Evolutionary conservation across 139 green algal species (phyloP).

Genomic region (Chlamydomonas asymmetrica): DNA sequence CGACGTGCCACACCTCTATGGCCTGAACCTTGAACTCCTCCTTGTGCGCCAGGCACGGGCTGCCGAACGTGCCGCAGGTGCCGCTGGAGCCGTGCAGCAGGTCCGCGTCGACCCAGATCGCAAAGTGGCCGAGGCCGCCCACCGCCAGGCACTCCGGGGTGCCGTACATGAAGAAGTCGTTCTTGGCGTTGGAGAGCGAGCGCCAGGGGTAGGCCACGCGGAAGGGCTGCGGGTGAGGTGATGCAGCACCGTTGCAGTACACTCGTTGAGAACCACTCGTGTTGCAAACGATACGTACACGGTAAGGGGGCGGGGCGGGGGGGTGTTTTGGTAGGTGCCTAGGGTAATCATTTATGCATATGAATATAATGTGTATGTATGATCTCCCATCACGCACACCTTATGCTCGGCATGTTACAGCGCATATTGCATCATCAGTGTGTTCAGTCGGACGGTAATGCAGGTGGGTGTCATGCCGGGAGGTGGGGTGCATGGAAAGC

Average conservation of each 20-base stretch:
- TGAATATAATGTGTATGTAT: too few species aligned
- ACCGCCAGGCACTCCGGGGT: constrained; percentile 60
- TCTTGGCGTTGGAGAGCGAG: constrained; percentile 45
- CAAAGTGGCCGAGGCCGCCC: constrained; percentile 70
- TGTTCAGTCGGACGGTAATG: too few species aligned
- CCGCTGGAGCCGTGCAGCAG: constrained; percentile 54
- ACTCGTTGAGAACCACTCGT: too few species aligned
- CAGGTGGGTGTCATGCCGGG: too few species aligned
- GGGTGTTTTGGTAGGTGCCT: too few species aligned
- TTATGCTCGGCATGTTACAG: too few species aligned
- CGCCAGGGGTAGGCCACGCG: constrained; percentile 56
- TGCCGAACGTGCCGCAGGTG: constrained; percentile 64
- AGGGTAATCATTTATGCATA: too few species aligned
- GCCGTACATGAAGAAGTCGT: constrained; percentile 82
- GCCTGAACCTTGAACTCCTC: constrained; percentile 57
- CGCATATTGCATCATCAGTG: too few species aligned
- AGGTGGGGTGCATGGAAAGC: too few species aligned
- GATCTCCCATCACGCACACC: too few species aligned
- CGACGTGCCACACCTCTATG: constrained; percentile 57
- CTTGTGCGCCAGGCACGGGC: constrained; percentile 43
- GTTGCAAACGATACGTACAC: too few species aligned
- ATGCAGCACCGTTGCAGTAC: too few species aligned
- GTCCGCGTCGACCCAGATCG: constrained; percentile 77
- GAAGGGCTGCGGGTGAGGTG: constrained; percentile 56
- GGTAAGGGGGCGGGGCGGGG: not conserved